Base-by-base conservation (phyloP, 371 early-diverging fungal genomes). In the Rhizopus arrhizus region DNA sequence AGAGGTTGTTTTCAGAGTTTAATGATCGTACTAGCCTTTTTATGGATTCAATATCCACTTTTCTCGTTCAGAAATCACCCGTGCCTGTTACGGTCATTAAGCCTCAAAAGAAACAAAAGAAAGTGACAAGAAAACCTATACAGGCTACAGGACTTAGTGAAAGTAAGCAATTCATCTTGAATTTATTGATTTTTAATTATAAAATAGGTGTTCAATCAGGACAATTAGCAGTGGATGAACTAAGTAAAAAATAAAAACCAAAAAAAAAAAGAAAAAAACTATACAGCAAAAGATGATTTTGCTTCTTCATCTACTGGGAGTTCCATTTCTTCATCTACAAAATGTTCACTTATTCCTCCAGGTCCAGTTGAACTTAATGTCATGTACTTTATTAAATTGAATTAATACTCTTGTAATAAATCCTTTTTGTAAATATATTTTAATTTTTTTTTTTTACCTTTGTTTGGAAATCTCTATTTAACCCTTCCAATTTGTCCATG, bases 41-140 rank as follows among this genome's bases (percentile, higher is more conserved):
- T 9, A 75, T 80, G 57, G 84, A 80, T 48, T 82, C 84, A 12
- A 76, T 85, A 29, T 81, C 83, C 32, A 81, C 77, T 7, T 84
- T 71, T 59, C 66, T 85, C 34, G 77, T 85, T 2, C 83, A 85
- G 57, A 81, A 81, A 55, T 81, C 84, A 2, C 61, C 81, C 16
- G 83, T 83, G 2, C 86, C 86, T 4, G 84, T 85, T 5, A 74
- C 81, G 33, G 84, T 84, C 1, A 80, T 85, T 46, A 66, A 80
- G 47, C 72, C 80, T 9, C 77, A 80, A 22, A 81, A 77, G 53
- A 77, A 73, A 31, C 62, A 69, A 52, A 70, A 61, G 62, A 29
- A 36, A 51, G 65, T 49, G 33, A 31, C 42, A 16, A 50, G 65
- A 54, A 50, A 40, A 45, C 48, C 64, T 16, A 54, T 66, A 2